Base-by-base conservation (phyloP, 371 early-diverging fungal genomes). In the Circinella minor region DNA sequence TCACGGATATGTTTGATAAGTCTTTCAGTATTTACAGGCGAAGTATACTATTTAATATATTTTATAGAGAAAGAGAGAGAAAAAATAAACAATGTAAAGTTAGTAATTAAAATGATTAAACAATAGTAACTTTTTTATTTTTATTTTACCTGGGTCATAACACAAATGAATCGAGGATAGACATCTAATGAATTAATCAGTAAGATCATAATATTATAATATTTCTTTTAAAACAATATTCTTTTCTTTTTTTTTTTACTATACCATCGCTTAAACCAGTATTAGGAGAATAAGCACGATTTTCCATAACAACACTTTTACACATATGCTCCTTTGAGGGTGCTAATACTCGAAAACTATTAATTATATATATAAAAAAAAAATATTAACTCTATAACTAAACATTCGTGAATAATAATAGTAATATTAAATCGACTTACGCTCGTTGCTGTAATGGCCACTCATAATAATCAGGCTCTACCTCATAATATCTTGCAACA, bases 271-370 rank as follows among this genome's bases (percentile, higher is more conserved):
- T 43, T 34, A 61, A 54, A 17, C 60, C 70, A 37, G 47, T 17
- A 9, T 57, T 11, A 2, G 49, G 46, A 18, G 63, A 67, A 47
- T 70, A 70, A 27, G 43, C 70, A n/a, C 47, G 55, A 81, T 95
- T 95, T 72, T 93, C 94, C 64, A 95, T 78, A 1, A 95, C 78
- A 4, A 95, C 88, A 8, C 90, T 88, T 71, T 95, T 95, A 84
- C 94, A 94, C 70, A 95, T 77, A 43, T 94, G 94, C 17, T 80
- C 82, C 14, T 79, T 78, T 36, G 90, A 89, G 4, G 95, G 95
- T 4, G 91, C 93, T 6, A 70, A 18, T 62, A 94, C 77, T 36
- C 91, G 77, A 38, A 88, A 82, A 17, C 86, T 85, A 68, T 43
- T 43, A 15, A n/a, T n/a, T n/a, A n/a, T n/a, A n/a, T n/a, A n/a